These are phyloP conservation scores for Neodidymelliopsis sp. DNA, from an alignment of 2,329 filamentous ascomycete species.

Conservation along the genomic window DNA sequence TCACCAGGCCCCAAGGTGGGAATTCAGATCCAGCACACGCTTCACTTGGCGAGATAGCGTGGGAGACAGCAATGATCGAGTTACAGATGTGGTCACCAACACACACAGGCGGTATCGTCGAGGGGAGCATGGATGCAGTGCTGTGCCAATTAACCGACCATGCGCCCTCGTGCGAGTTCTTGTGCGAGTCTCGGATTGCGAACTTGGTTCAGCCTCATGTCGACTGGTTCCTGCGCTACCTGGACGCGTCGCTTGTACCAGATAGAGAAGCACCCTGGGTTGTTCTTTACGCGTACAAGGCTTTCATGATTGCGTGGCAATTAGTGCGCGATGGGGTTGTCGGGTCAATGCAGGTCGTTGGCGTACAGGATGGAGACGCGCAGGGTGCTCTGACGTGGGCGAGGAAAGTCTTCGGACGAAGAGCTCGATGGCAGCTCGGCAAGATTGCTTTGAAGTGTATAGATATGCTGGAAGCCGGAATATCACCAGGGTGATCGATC, in stretches of 20 bases:
- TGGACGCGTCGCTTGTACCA: constrained; percentile 20
- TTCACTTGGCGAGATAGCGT: constrained; percentile 26
- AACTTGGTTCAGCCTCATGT: constrained; percentile 28
- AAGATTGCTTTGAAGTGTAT: constrained; percentile 26
- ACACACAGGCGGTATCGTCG: constrained; percentile 34
- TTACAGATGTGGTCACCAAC: constrained; percentile 35
- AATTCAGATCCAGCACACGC: constrained; percentile 13
- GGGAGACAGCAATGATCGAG: constrained; percentile 35
- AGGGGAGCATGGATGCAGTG: constrained; percentile 25
- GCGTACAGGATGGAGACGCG: constrained; percentile 23
- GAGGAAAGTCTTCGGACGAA: constrained; percentile 23
- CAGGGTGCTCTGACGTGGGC: constrained; percentile 27
- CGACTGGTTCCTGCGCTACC: constrained; percentile 34
- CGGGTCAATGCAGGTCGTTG: constrained; percentile 27
- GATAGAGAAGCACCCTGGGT: constrained; percentile 30
- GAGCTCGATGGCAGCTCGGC: constrained; percentile 27
- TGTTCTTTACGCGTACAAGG: constrained; percentile 30
- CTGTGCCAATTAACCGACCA: constrained; percentile 25
- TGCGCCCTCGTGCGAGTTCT: constrained; percentile 25
- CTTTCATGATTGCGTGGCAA: constrained; percentile 36
- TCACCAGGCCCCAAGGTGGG: constrained; percentile 11
- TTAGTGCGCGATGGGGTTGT: constrained; percentile 19
- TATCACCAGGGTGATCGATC: not conserved
- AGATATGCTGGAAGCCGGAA: constrained; percentile 17
- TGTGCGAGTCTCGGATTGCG: constrained; percentile 24